Percentiles rank a stretch among this genome's conserved stretches.
phyloP scores from a whole-genome alignment of 1,284 basidiomycete species.

The Porogramme epimiltina region DNA sequence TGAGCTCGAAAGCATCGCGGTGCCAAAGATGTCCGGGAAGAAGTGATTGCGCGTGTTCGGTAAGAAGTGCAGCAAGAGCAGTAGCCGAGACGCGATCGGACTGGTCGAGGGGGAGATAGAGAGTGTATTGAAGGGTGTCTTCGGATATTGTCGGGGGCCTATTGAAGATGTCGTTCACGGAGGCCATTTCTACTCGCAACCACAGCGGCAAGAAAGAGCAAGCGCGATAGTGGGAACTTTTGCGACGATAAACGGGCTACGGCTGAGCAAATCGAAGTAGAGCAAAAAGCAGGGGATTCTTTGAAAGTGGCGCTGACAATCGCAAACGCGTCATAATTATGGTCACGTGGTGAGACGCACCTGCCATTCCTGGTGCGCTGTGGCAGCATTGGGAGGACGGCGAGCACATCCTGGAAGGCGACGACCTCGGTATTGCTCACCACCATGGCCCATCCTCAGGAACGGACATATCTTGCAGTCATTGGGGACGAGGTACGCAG shows the following conservation, averaged over 20 bases:
- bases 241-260: too few species aligned
- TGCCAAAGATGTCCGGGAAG: slow-evolving; percentile 84
- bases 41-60: slow-evolving; percentile 55
- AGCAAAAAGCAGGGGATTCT: not conserved
- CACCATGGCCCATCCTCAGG: slow-evolving; percentile 59
- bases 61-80: slow-evolving; percentile 71
- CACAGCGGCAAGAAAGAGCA: not conserved
- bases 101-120: slow-evolving; percentile 59
- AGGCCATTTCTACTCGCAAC: slow-evolving; percentile 6
- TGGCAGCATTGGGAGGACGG: slow-evolving; percentile 4
- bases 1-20: slow-evolving; percentile 84
- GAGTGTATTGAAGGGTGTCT: slow-evolving; percentile 77
- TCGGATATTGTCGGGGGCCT: slow-evolving; percentile 79
- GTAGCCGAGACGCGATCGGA: slow-evolving; percentile 64
- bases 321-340: slow-evolving; percentile 14
- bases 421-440: not conserved
- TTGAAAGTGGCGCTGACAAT: not conserved
- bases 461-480: slow-evolving; percentile 86
- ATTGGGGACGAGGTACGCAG: slow-evolving; percentile 92
- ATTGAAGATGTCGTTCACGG: slow-evolving; percentile 58
- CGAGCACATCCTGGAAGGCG: slow-evolving; percentile 4
- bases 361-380: slow-evolving; percentile 10
- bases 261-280: too few species aligned
- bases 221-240: not conserved
- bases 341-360: slow-evolving; percentile 18